These are phyloP conservation scores for Monosporascus sp. DNA, from an alignment of 2,329 filamentous ascomycete genomes.

Conservation along the genomic window DNA sequence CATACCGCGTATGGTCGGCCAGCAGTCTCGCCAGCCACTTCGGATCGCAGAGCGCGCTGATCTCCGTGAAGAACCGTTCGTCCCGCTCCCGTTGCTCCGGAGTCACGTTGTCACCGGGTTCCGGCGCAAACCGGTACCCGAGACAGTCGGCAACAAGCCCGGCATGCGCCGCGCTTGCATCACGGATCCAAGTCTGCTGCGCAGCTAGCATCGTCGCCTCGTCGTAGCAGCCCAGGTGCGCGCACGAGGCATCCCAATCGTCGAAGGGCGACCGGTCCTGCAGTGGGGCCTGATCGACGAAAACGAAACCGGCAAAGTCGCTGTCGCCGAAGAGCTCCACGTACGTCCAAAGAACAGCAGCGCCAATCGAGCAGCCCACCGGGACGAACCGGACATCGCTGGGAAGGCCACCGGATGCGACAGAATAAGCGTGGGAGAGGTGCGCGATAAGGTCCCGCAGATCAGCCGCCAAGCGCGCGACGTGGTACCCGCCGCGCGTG, in stretches of 20 bases:
- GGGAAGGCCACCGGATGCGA: too few species aligned
- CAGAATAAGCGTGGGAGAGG: constrained; percentile 7
- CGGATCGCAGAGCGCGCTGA: constrained; percentile 30
- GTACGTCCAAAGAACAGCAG: constrained; percentile 36
- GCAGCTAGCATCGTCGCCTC: constrained; percentile 29
- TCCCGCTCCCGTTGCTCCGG: constrained; percentile 20
- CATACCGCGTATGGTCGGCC: constrained; percentile 35
- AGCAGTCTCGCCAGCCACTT: constrained; percentile 32
- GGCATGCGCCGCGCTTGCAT: constrained; percentile 26
- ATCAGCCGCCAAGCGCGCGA: constrained; percentile 34
- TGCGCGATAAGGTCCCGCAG: constrained; percentile 26
- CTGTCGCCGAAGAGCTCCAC: constrained; percentile 31
- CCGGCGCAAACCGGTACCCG: constrained; percentile 28
- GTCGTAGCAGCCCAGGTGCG: constrained; percentile 33
- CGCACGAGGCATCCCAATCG: constrained; percentile 25
- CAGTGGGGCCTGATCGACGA: constrained; percentile 36
- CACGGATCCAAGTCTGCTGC: constrained; percentile 47
- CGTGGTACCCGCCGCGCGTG: constrained; percentile 31
- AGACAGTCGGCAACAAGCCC: constrained; percentile 30
- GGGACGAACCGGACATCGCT: constrained; percentile 19
- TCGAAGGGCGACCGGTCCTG: constrained; percentile 30
- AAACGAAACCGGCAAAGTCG: constrained; percentile 29
- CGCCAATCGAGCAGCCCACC: constrained; percentile 36
- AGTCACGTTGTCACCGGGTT: constrained; percentile 16
- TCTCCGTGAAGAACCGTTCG: constrained; percentile 30